phyloP scores from a whole-genome alignment of 805 yeast genomes.

The Schwanniomyces vanrijiae region DNA sequence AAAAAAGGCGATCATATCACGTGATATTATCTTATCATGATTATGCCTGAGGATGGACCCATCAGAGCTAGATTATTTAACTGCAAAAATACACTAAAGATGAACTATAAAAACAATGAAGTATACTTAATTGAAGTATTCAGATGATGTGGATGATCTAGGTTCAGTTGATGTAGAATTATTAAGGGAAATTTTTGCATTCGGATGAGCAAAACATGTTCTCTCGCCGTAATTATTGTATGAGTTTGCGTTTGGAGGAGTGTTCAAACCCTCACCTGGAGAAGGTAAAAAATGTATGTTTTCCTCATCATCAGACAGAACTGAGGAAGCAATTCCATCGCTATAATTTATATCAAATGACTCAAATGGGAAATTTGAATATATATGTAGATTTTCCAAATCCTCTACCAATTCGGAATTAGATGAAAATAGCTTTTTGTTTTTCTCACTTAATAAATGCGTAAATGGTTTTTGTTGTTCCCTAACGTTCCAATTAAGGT shows the following conservation, averaged over 20 bases:
- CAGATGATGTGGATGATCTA: constrained; percentile 4
- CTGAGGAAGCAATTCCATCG: constrained; percentile 16
- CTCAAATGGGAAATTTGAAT: constrained; percentile 10
- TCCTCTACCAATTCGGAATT: constrained; percentile 1
- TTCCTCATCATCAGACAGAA: constrained; percentile 17
- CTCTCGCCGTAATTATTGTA: constrained; percentile 31
- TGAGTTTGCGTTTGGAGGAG: constrained; percentile 25
- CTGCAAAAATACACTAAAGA: neutral
- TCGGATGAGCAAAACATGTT: constrained; percentile 44
- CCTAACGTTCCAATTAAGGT: constrained; percentile 91
- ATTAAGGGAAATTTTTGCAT: constrained; percentile 32
- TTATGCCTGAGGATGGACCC: no score
- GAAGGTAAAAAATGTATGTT: constrained; percentile 28
- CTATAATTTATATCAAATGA: constrained; percentile 37
- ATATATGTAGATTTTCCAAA: constrained; percentile 14
- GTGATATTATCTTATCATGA: constrained; percentile 1
- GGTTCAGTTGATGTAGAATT: constrained; percentile 3
- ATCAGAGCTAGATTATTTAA: no score
- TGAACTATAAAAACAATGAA: neutral
- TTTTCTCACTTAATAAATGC: constrained; percentile 42
- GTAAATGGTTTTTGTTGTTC: constrained; percentile 81
- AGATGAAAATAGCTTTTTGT: constrained; percentile 32
- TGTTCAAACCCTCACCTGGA: constrained; percentile 28
- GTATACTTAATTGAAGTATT: neutral
- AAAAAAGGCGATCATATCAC: neutral